Conservation (phyloP, 176 grass and related monocot species). For the Zoysia japonica region DNA sequence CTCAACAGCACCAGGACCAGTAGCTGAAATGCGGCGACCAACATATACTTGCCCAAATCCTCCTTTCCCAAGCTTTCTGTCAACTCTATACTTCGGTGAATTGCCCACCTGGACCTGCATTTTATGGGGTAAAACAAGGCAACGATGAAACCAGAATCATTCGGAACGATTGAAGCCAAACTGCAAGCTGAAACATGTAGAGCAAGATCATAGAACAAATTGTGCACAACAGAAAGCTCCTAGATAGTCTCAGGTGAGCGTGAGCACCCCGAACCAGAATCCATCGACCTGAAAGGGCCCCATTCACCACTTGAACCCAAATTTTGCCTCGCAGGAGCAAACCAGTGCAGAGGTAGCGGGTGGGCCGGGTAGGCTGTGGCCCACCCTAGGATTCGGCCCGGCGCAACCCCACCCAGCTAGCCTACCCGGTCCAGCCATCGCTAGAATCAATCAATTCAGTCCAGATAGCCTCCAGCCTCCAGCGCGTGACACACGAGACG, state of each 20-base stretch:
- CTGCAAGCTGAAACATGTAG: not conserved
- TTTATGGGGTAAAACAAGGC: constrained; percentile 17
- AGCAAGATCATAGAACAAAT: not conserved
- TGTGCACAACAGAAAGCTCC: not conserved
- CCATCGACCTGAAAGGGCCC: not conserved
- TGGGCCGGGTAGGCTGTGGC: no score
- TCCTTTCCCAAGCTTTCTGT: constrained; percentile 91
- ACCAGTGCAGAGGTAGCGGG: no score
- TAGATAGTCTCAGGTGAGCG: not conserved
- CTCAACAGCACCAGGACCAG: constrained; percentile 65
- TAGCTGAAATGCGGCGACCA: constrained; percentile 64
- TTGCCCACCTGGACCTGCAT: constrained; percentile 80
- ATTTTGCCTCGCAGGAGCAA: not conserved
- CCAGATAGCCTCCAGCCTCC: no score
- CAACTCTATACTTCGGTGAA: constrained; percentile 88
- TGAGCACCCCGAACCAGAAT: not conserved
- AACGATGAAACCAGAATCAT: constrained; percentile 17
- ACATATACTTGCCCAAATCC: constrained; percentile 99
- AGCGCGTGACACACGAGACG: no score
- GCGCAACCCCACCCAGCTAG: no score
- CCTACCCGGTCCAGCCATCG: no score
- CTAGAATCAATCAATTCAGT: no score
- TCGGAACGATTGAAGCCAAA: constrained; percentile 19
- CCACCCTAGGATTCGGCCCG: no score
- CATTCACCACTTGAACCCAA: constrained; percentile 5